Conservation (phyloP, 1,139 yeast species). For the Waltiozyma sp. region DNA sequence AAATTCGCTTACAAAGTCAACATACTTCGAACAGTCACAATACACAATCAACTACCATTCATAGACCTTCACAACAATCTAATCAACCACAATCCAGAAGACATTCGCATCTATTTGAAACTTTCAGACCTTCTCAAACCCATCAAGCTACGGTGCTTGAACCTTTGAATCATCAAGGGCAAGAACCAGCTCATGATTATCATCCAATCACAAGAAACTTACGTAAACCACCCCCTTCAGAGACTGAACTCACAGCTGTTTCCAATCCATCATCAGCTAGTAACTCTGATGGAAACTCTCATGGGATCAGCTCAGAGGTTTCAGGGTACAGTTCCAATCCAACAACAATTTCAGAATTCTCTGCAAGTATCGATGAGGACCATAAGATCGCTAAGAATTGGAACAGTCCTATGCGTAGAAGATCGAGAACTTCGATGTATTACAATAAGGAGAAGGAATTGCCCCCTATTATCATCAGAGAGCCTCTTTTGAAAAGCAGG, state of each 20-base stretch:
- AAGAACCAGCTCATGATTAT: background rate
- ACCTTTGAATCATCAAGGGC: too few species aligned
- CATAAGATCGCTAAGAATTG: slow-evolving; percentile 30
- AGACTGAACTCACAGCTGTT: slow-evolving; percentile 19
- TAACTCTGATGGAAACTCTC: slow-evolving; percentile 1
- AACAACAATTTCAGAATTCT: slow-evolving; percentile 30
- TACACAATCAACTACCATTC: background rate
- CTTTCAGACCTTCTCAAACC: slow-evolving; percentile 1
- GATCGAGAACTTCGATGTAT: slow-evolving; percentile 17
- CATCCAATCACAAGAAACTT: background rate
- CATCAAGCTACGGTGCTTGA: background rate
- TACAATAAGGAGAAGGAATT: background rate
- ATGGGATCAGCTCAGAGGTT: slow-evolving; percentile 10
- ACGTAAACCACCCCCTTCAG: slow-evolving; percentile 25
- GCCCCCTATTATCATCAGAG: background rate
- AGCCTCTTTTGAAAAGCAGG: too few species aligned
- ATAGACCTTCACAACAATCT: slow-evolving; percentile 6
- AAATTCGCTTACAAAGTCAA: background rate
- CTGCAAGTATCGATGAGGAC: slow-evolving; percentile 18
- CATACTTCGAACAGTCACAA: background rate
- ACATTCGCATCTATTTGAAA: slow-evolving; percentile 4
- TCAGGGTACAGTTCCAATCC: slow-evolving; percentile 34
- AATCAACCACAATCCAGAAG: slow-evolving; percentile 5
- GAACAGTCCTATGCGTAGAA: slow-evolving; percentile 38
- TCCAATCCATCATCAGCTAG: slow-evolving; percentile 15